These are phyloP conservation scores for Yamadazyma triangularis DNA, from an alignment of 1,139 yeast genomes.

Conservation along the genomic window DNA sequence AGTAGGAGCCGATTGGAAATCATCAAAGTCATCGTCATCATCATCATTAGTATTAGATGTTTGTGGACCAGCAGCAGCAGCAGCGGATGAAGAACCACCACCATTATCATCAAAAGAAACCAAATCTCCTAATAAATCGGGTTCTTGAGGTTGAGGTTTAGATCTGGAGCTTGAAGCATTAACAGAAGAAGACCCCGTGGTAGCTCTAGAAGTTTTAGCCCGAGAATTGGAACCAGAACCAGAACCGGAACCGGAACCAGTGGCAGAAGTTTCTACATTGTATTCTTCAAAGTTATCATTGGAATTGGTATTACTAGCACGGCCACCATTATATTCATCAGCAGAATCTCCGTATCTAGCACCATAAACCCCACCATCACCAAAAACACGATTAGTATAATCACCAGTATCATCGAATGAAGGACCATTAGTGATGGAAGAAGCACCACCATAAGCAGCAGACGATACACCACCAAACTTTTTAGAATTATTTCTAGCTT, in stretches of 20 bases:
- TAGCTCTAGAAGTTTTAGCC: slow-evolving; percentile 20
- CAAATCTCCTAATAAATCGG: slow-evolving; percentile 51
- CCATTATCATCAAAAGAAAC: slow-evolving; percentile 43
- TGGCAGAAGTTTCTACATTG: slow-evolving; percentile 38
- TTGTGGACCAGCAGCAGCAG: slow-evolving; percentile 15
- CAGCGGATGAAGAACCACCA: slow-evolving; percentile 14
- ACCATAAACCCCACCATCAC: slow-evolving; percentile 80
- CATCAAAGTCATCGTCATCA: slow-evolving; percentile 89
- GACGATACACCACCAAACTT: slow-evolving; percentile 72
- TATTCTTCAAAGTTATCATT: slow-evolving; percentile 66
- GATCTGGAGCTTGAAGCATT: slow-evolving; percentile 22
- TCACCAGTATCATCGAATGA: slow-evolving; percentile 50
- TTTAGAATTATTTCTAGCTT: slow-evolving; percentile 78
- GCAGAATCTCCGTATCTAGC: slow-evolving; percentile 60
- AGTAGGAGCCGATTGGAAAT: slow-evolving; percentile 74
- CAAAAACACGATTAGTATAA: slow-evolving; percentile 57
- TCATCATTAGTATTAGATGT: slow-evolving; percentile 23
- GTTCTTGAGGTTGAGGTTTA: slow-evolving; percentile 26
- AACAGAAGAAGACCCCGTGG: slow-evolving; percentile 41
- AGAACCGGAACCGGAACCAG: slow-evolving; percentile 33
- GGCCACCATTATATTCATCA: slow-evolving; percentile 36
- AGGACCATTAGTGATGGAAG: slow-evolving; percentile 27
- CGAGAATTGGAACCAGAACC: slow-evolving; percentile 27
- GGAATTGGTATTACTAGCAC: slow-evolving; percentile 27
- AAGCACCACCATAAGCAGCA: slow-evolving; percentile 47